These are phyloP conservation scores for Daldinia childiae DNA, from an alignment of 495 filamentous ascomycete genomes.

Conservation along the genomic window DNA sequence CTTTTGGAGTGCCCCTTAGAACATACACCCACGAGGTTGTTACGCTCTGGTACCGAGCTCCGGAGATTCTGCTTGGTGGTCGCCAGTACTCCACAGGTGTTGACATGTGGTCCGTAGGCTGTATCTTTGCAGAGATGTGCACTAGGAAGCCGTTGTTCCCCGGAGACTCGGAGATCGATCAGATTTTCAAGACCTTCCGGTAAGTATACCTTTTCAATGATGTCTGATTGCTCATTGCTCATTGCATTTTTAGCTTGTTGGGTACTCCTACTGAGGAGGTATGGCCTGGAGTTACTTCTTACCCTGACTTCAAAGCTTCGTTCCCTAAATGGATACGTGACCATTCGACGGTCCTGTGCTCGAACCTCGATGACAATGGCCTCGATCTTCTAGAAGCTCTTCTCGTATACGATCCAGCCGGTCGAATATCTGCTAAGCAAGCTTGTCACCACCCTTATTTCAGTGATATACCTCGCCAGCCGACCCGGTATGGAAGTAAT, in stretches of 20 bases:
- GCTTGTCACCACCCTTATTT: conserved; percentile 95
- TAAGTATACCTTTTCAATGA: conserved; percentile 52
- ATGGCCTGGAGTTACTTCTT: conserved; percentile 97
- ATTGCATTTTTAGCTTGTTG: conserved; percentile 67
- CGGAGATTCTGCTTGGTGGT: conserved; percentile 95
- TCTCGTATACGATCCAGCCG: conserved; percentile 94
- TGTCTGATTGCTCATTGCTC: neutral
- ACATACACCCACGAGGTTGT: conserved; percentile 99
- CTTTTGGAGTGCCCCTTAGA: conserved; percentile 93
- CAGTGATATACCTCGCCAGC: conserved; percentile 64
- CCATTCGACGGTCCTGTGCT: conserved; percentile 58
- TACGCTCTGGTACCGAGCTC: conserved; percentile 97
- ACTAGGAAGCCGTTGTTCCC: conserved; percentile 97
- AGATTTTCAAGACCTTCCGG: conserved; percentile 99
- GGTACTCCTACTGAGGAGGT: conserved; percentile 88
- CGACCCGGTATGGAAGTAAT: conserved; percentile 50
- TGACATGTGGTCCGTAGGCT: conserved; percentile 99
- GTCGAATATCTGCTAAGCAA: conserved; percentile 94
- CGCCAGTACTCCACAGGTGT: conserved; percentile 98
- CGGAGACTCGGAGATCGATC: conserved; percentile 98
- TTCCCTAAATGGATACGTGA: conserved; percentile 97
- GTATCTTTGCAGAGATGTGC: conserved; percentile 99
- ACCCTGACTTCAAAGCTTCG: conserved; percentile 95
- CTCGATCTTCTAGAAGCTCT: conserved; percentile 90
- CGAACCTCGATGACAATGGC: conserved; percentile 74